phyloP scores from a whole-genome alignment of 2,329 filamentous ascomycete genomes.

The Ophiostoma piceae region DNA sequence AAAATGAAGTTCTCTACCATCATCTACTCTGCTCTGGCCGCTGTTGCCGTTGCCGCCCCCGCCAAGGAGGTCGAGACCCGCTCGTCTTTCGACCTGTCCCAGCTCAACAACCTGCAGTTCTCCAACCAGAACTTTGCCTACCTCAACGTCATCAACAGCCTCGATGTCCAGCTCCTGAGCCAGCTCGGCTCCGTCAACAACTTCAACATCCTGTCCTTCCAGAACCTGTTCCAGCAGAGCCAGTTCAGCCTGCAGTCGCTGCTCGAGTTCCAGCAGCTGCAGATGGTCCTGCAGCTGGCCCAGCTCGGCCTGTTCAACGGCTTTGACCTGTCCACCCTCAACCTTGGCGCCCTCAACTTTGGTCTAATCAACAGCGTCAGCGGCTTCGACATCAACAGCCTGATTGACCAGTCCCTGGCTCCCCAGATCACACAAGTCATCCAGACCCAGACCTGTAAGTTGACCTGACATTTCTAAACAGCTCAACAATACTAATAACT shows the following conservation, averaged over 20 bases:
- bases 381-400: constrained; percentile 30
- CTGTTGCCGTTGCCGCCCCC: constrained; percentile 43
- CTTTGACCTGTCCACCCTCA: constrained; percentile 31
- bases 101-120: constrained; percentile 29
- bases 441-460: constrained; percentile 17
- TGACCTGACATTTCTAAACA: too few relatives aligned
- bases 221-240: constrained; percentile 34
- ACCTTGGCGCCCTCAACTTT: constrained; percentile 29
- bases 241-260: constrained; percentile 25
- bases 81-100: constrained; percentile 37
- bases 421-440: constrained; percentile 29
- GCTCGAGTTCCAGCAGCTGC: constrained; percentile 29
- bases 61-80: constrained; percentile 37
- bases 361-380: constrained; percentile 30
- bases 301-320: constrained; percentile 30
- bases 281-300: constrained; percentile 31
- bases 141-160: constrained; percentile 43
- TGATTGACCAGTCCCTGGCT: constrained; percentile 28
- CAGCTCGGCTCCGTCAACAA: constrained; percentile 41
- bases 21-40: constrained; percentile 43
- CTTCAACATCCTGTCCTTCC: constrained; percentile 43
- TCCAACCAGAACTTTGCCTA: constrained; percentile 42
- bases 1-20: constrained; percentile 48
- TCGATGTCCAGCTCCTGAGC: constrained; percentile 42
- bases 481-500: not conserved